Conservation (phyloP, 305 asterid species). For the Fraxinus xanthoxyloides region DNA sequence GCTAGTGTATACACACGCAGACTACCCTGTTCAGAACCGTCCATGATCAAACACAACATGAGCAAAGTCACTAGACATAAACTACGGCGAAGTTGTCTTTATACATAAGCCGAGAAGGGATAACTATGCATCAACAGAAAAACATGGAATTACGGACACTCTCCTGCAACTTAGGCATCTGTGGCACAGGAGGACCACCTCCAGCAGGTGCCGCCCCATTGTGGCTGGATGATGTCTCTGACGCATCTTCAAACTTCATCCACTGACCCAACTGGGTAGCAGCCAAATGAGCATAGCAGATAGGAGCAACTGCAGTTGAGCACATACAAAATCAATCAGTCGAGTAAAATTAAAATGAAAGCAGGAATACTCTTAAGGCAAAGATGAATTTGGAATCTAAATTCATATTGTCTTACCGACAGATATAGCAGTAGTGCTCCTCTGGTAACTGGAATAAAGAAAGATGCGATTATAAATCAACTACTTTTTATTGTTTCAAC, state of each 20-base stretch:
- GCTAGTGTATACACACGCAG: background rate
- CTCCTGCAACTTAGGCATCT: conserved; percentile 70
- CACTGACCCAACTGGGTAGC: conserved; percentile 91
- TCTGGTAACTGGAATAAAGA: conserved; percentile 64
- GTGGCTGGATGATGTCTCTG: conserved; percentile 83
- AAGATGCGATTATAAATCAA: background rate
- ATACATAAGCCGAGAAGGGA: background rate
- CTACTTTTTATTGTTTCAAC: background rate
- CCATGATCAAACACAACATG: background rate
- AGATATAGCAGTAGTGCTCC: conserved; percentile 92
- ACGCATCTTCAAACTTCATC: conserved; percentile 86
- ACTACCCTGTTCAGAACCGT: background rate
- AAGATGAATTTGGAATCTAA: background rate
- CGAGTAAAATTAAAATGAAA: background rate
- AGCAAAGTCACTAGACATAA: background rate
- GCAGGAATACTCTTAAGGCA: background rate
- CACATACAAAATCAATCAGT: background rate
- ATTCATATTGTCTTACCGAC: conserved; percentile 73
- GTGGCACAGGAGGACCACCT: conserved; percentile 59
- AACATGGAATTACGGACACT: conserved; percentile 76
- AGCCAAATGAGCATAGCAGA: conserved; percentile 93
- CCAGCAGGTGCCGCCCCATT: conserved; percentile 61
- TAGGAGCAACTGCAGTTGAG: conserved; percentile 65
- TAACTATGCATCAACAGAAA: conserved; percentile 47
- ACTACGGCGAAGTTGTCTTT: background rate